Base-by-base conservation (phyloP, 2,329 filamentous ascomycete species). In the Cordyceps farinosa region DNA sequence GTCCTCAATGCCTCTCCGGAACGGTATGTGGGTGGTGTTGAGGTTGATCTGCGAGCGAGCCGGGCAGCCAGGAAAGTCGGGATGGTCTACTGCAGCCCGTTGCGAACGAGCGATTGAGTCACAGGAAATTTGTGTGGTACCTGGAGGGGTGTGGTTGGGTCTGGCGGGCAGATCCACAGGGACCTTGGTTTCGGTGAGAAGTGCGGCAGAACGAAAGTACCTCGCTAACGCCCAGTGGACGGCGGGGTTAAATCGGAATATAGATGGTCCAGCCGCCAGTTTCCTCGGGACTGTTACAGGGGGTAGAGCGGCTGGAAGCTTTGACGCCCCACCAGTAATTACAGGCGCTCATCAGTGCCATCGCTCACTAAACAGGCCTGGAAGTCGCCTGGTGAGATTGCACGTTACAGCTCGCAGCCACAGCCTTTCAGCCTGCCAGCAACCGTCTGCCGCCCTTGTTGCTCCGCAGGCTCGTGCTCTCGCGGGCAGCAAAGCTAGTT, bases 61-160 rank as follows among this genome's bases (percentile, higher is more conserved):
- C 42, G 38, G 22, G 38, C 58, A 47, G 50, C 29, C 58, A 61
- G 40, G 22, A 22, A 57, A 47, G 54, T 58, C 32, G 53, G 44
- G 60, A 62, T 55, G 11, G 47, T 42, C 29, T 42, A 15, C 29
- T 17, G 13, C 40, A 47, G 58, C 22, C 50, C 42, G 59, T 62
- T 64, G 38, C 52, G 55, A 56, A 42, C 40, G 45, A 32, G 56
- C 57, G 51, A 60, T 71, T 72, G 71, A 78, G 76, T 79, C 77
- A 79, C 77, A 75, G 71, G 72, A 76, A 76, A 74, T 76, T 77
- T 74, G 72, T 69, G 62, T 55, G 50, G 50, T 48, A 59, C 56
- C 50, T 50, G 51, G 59, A 61, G 59, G 40, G 59, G 50, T 54
- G 29, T 40, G 7, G 38, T 38, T 54, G 59, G n/a, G 59, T 40